Evolutionary conservation across 768 basidiomycete genomes (phyloP).

Genomic region (Boletus patriciae): DNA sequence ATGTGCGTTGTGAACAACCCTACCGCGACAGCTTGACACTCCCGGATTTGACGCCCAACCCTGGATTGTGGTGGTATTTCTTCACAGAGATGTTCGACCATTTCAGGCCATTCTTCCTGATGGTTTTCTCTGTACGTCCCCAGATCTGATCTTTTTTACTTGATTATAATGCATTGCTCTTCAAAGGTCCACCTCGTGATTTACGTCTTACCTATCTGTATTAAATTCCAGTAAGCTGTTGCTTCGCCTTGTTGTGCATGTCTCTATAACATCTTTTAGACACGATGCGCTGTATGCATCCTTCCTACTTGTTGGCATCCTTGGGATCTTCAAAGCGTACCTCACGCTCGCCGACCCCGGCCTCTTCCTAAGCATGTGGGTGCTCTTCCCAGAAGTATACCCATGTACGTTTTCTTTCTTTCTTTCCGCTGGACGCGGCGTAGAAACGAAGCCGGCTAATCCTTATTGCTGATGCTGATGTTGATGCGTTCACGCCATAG

Average conservation of each 20-base stretch:
- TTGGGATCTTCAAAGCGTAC: slow-evolving; percentile 88
- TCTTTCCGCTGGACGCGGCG: neutral
- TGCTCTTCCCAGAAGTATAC: slow-evolving; percentile 81
- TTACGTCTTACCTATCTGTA: slow-evolving; percentile 80
- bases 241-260: neutral
- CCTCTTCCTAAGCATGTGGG: slow-evolving; percentile 77
- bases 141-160: neutral
- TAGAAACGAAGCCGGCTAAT: neutral
- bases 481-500: slow-evolving; percentile 39
- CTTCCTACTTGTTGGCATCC: slow-evolving; percentile 72
- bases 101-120: slow-evolving; percentile 92
- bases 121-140: slow-evolving; percentile 80
- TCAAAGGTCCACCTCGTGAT: slow-evolving; percentile 77
- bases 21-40: slow-evolving; percentile 60
- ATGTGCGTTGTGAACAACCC: neutral
- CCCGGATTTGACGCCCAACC: slow-evolving; percentile 90
- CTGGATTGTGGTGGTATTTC: slow-evolving; percentile 98
- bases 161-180: neutral
- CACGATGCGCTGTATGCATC: slow-evolving; percentile 82
- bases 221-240: slow-evolving; percentile 75
- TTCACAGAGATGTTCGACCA: slow-evolving; percentile 99
- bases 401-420: slow-evolving; percentile 56
- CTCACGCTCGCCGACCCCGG: slow-evolving; percentile 88
- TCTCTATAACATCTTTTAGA: slow-evolving; percentile 38
- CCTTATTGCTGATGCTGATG: neutral